A percentile compares a stretch with the other conserved stretches of the same genome.
These are phyloP conservation scores for Trichosporon sp. DNA, from an alignment of 1,284 basidiomycete species.

Conservation along the genomic window DNA sequence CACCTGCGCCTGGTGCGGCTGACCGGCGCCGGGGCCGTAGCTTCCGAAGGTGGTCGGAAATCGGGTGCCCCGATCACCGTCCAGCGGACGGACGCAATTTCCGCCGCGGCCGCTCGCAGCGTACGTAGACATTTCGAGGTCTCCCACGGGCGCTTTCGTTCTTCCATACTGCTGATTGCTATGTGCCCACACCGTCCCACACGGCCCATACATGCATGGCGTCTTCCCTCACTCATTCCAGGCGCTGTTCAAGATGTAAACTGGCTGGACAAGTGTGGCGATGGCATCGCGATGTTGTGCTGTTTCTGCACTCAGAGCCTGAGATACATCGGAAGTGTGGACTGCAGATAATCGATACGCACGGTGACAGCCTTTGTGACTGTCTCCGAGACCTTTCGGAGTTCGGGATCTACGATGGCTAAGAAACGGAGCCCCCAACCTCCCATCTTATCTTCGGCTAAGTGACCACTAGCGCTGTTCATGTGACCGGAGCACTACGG, in stretches of 20 bases:
- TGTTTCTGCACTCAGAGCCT: no score
- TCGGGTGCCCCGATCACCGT: constrained; percentile 2
- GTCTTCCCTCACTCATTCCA: no score
- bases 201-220: neutral
- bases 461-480: neutral
- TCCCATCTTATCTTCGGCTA: neutral
- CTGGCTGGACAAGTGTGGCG: no score
- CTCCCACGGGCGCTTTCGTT: neutral
- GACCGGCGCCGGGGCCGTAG: neutral
- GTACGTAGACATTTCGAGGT: neutral
- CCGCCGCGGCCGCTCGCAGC: neutral
- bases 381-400: neutral
- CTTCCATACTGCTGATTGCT: neutral
- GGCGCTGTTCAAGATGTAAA: no score
- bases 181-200: neutral
- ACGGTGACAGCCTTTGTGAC: neutral
- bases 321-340: no score
- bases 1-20: neutral
- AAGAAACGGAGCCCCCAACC: neutral
- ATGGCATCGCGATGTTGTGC: no score
- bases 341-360: no score
- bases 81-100: neutral
- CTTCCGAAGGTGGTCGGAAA: neutral
- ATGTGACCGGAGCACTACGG: no score
- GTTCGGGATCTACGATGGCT: neutral